Conservation (phyloP, 1,284 basidiomycete genomes). For the Rhizoctonia solani region DNA sequence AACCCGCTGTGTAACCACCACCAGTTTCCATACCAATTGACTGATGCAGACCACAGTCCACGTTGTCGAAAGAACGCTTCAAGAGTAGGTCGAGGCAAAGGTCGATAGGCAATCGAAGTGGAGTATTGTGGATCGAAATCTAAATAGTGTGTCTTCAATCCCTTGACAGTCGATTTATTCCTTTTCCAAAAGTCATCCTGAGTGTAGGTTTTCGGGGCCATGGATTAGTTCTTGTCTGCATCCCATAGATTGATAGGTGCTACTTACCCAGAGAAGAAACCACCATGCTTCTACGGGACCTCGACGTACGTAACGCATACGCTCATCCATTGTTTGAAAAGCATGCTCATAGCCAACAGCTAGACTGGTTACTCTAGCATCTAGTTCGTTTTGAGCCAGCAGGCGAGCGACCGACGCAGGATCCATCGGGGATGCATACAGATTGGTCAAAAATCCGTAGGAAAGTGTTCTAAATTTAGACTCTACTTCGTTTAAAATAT, state of each 20-base stretch:
- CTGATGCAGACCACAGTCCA: conserved; percentile 58
- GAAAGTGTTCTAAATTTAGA: conserved; percentile 63
- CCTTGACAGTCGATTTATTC: conserved; percentile 60
- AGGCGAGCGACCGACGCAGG: conserved; percentile 53
- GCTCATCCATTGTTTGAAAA: conserved; percentile 61
- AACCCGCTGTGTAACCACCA: conserved; percentile 70
- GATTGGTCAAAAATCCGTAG: conserved; percentile 67
- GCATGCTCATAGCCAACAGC: conserved; percentile 55
- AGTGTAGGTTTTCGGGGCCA: background rate
- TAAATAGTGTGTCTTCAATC: conserved; percentile 53
- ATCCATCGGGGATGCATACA: conserved; percentile 62
- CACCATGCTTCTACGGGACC: conserved; percentile 71
- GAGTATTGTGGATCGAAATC: conserved; percentile 78
- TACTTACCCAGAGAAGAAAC: conserved; percentile 78
- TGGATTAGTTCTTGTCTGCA: background rate
- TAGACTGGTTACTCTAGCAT: conserved; percentile 60
- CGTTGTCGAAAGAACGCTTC: conserved; percentile 68
- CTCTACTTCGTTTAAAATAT: conserved; percentile 56
- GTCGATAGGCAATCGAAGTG: conserved; percentile 74
- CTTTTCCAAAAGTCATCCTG: conserved; percentile 77
- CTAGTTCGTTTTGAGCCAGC: conserved; percentile 56
- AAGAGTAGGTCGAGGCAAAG: conserved; percentile 66
- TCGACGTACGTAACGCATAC: conserved; percentile 58
- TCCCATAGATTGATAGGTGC: background rate
- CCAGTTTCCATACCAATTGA: conserved; percentile 46